Percentiles rank a stretch among this genome's conserved stretches.
Evolutionary conservation across 2,329 filamentous ascomycete genomes (phyloP).

Genomic region (Colletotrichum sp.): DNA sequence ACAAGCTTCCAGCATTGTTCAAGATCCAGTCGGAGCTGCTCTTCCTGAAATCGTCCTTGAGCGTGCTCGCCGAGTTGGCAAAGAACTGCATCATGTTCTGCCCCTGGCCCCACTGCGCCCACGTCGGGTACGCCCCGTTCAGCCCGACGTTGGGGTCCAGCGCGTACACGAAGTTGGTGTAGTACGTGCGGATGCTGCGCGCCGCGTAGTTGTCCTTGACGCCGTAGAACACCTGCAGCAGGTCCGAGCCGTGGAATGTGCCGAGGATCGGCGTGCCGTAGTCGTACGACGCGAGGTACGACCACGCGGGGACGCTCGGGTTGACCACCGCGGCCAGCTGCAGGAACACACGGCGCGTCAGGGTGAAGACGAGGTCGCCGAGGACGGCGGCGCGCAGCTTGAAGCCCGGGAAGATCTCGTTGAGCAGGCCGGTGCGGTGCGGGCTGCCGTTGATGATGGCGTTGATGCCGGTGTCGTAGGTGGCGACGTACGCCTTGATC

Average conservation of each 20-base stretch:
- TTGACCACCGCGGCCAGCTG: slow-evolving; percentile 39
- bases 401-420: slow-evolving; percentile 69
- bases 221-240: slow-evolving; percentile 68
- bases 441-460: slow-evolving; percentile 63
- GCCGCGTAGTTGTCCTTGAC: slow-evolving; percentile 35
- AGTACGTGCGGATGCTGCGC: slow-evolving; percentile 60
- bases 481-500: slow-evolving; percentile 55
- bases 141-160: slow-evolving; percentile 70
- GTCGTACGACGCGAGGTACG: slow-evolving; percentile 76
- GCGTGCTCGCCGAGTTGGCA: slow-evolving; percentile 30
- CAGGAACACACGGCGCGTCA: slow-evolving; percentile 49
- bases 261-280: slow-evolving; percentile 75
- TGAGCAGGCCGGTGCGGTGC: slow-evolving; percentile 60
- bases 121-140: slow-evolving; percentile 37
- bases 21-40: slow-evolving; percentile 27
- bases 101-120: slow-evolving; percentile 49
- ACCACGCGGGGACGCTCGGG: slow-evolving; percentile 68
- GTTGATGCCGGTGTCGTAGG: slow-evolving; percentile 54
- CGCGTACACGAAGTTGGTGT: slow-evolving; percentile 74
- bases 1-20: slow-evolving; percentile 14
- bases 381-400: slow-evolving; percentile 68
- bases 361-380: slow-evolving; percentile 65
- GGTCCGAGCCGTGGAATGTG: slow-evolving; percentile 76
- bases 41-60: slow-evolving; percentile 45
- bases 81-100: slow-evolving; percentile 58